Conservation (phyloP, 139 green algal genomes). For the Diplosphaera chodatii region DNA sequence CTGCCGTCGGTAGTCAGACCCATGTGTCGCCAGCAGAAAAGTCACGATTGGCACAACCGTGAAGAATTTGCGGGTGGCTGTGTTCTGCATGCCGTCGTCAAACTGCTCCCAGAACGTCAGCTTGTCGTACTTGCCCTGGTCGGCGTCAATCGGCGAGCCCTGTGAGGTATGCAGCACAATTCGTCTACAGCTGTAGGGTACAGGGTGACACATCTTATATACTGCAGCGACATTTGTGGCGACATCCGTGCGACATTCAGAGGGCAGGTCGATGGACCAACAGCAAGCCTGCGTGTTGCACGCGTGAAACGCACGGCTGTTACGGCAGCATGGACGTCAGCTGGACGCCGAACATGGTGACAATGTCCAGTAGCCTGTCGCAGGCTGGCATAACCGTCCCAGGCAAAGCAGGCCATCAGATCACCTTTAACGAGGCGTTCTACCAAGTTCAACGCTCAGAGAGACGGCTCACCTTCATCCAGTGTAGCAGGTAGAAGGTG, state of each 20-base stretch:
- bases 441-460: neutral
- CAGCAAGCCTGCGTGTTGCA: too few relatives aligned
- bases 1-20: conserved; percentile 76
- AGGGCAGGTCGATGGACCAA: too few relatives aligned
- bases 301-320: too few relatives aligned
- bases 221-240: too few relatives aligned
- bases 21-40: conserved; percentile 80
- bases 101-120: conserved; percentile 90
- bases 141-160: conserved; percentile 19
- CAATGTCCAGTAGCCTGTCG: too few relatives aligned
- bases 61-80: conserved; percentile 83
- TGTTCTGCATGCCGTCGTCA: conserved; percentile 60
- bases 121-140: conserved; percentile 69
- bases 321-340: too few relatives aligned
- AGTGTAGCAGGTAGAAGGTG: conserved; percentile 86
- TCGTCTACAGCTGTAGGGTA: too few relatives aligned
- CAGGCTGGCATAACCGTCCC: too few relatives aligned
- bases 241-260: too few relatives aligned
- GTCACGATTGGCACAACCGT: conserved; percentile 70
- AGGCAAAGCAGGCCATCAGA: neutral
- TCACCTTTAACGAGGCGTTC: too few relatives aligned
- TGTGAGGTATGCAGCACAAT: conserved; percentile 17
- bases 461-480: conserved; percentile 75
- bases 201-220: too few relatives aligned
- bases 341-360: too few relatives aligned